Conservation (phyloP, 768 basidiomycete genomes). For the Rickenella mellea region DNA sequence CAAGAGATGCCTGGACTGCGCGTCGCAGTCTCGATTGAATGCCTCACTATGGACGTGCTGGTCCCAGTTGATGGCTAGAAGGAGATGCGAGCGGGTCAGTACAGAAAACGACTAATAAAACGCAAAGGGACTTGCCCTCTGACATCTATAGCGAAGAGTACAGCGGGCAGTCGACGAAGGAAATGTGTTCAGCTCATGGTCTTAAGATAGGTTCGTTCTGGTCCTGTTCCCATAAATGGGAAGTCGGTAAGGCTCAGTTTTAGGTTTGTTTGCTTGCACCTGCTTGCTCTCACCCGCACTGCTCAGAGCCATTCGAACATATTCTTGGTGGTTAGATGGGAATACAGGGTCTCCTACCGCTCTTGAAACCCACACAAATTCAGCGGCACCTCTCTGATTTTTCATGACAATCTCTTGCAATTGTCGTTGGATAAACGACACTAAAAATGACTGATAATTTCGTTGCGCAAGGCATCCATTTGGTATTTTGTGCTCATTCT, state of each 20-base stretch:
- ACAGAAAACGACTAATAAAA: constrained; percentile 12
- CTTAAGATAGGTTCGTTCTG: too few species aligned
- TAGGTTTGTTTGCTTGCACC: too few species aligned
- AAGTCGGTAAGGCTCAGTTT: too few species aligned
- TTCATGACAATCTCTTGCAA: constrained; percentile 74
- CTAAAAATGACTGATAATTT: constrained; percentile 31
- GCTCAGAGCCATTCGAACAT: too few species aligned
- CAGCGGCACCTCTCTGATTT: constrained; percentile 73
- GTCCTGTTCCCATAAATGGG: too few species aligned
- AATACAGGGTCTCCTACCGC: constrained; percentile 80
- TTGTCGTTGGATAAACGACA: too few species aligned
- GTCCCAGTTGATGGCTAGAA: constrained; percentile 5
- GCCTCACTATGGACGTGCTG: constrained; percentile 4
- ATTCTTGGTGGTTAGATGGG: constrained; percentile 55
- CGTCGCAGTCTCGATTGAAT: constrained; percentile 3
- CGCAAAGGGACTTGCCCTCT: constrained; percentile 10
- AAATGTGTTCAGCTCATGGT: too few species aligned
- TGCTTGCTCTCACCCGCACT: too few species aligned
- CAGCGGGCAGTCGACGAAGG: too few species aligned
- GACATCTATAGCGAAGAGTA: too few species aligned
- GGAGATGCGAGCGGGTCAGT: constrained; percentile 13
- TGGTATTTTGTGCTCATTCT: constrained; percentile 36
- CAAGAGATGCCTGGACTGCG: constrained; percentile 8
- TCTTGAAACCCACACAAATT: constrained; percentile 84
- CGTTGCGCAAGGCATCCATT: constrained; percentile 25